Evolutionary conservation across 2,329 filamentous ascomycete species (phyloP), one percentile per base, ranked within the genome.

Genomic region (Verticillium nonalfalfae): DNA sequence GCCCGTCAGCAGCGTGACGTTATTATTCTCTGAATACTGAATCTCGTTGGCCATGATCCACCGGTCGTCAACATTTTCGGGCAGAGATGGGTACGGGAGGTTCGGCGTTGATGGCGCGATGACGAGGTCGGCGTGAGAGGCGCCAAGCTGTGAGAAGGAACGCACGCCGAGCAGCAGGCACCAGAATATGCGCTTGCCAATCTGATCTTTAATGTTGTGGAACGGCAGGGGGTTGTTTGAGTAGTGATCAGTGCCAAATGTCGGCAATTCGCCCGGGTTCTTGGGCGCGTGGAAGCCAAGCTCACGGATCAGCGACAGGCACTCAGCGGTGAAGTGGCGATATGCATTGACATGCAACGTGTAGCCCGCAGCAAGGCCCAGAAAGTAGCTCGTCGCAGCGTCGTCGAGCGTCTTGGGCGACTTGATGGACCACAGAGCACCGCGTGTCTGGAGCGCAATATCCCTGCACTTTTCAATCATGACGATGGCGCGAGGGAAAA

Each of bases 131-230:
- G 85, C 85, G 64, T 90, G 87, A 0, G 85, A 85, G 15, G 85
- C 85, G 38, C 91, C 91, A 18, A 95, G 77, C 70, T 96, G 92
- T 60, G 90, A 85, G 72, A 96, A 85, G 13, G 75, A 88, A 83
- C 88, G 83, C 63, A 91, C 84, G 38, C 88, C 88, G 5, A 93
- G 85, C 64, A 95, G 86, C 66, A 93, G 82, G 26, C 90, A 88
- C 88, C 93, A 97, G 72, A 96, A 97, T 50, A 96, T 87, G 64
- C 90, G 85, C 71, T 90, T 89, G 56, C 89, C 86, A 56, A 90
- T 83, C 73, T 93, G 88, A 68, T 88, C 85, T 69, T 88, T 87
- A 59, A 93, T 83, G 57, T 89, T 87, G 67, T 91, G 88, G 63
- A 90, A 85, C 0, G 81, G 76, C 54, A 78, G 74, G 5, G 75